A percentile compares a stretch with the other conserved stretches of the same genome.
These are phyloP conservation scores for Peronosclerospora sorghi DNA, from an alignment of 352 stramenopile species.

Conservation along the genomic window DNA sequence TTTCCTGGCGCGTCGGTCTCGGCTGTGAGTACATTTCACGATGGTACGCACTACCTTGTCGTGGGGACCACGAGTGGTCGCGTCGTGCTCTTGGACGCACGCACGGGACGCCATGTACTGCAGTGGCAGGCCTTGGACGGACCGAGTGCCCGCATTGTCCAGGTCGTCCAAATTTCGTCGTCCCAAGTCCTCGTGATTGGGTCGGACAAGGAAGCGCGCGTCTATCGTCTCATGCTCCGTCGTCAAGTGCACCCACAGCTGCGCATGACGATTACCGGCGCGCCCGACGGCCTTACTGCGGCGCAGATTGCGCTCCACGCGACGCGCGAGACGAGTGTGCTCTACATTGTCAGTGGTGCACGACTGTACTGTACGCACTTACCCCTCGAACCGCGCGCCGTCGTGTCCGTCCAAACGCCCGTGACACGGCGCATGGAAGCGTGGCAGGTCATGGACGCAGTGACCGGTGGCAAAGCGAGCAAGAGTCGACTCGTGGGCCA, in stretches of 20 bases:
- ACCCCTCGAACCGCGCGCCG: slow-evolving; percentile 18
- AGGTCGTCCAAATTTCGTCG: slow-evolving; percentile 42
- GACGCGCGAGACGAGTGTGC: slow-evolving; percentile 25
- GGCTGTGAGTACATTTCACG: slow-evolving; percentile 25
- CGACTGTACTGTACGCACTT: slow-evolving; percentile 38
- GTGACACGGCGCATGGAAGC: slow-evolving; percentile 28
- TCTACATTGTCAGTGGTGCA: slow-evolving; percentile 32
- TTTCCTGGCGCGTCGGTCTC: slow-evolving; percentile 10
- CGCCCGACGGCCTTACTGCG: slow-evolving; percentile 40
- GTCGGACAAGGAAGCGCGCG: slow-evolving; percentile 47
- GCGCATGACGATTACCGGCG: slow-evolving; percentile 35
- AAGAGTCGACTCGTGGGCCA: slow-evolving; percentile 37
- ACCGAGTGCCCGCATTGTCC: slow-evolving; percentile 25
- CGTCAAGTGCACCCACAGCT: slow-evolving; percentile 19
- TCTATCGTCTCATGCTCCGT: slow-evolving; percentile 45
- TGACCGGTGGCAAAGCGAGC: slow-evolving; percentile 18
- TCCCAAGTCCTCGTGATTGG: slow-evolving; percentile 52
- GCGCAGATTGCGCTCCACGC: slow-evolving; percentile 42
- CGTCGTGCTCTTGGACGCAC: slow-evolving; percentile 40
- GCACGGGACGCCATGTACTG: slow-evolving; percentile 31
- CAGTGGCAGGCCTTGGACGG: slow-evolving; percentile 56
- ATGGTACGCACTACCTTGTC: slow-evolving; percentile 22
- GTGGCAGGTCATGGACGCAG: slow-evolving; percentile 38
- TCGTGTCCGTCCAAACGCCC: slow-evolving; percentile 6
- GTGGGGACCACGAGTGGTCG: slow-evolving; percentile 30